Base-by-base conservation (phyloP, 176 grass and related monocot genomes). In the Musa beccarii region DNA sequence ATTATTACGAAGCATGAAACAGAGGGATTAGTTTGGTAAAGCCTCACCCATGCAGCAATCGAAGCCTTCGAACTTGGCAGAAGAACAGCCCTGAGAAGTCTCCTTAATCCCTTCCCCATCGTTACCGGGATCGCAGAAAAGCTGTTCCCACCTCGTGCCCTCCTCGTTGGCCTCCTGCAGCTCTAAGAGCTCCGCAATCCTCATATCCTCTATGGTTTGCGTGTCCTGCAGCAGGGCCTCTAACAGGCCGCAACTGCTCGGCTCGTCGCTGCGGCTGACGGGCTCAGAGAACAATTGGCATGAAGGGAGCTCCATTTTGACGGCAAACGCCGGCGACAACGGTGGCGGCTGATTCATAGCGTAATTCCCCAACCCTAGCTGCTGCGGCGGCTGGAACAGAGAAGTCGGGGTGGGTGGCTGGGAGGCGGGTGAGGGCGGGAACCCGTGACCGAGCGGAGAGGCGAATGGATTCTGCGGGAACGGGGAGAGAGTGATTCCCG, bases 221-320 rank as follows among this genome's bases (percentile, higher is more conserved):
- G 89, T 74, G 54, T 93, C 87, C 82, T 79, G 82, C 54, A 93
- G 65, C 87, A 93, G 81, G 53, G 79, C 79, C 54, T 93, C 87
- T 0, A 89, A 56, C 70, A 74, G 74, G 1, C 66, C 69, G 1
- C 74, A 61, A 70, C 16, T 70, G 34, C 15, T 49, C 8, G 66
- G 17, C 16, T 8, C 13, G 4, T 14, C 14, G 66, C 29, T 17
- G 29, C 66, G 14, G 5, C 29, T 0, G 77, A 22, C n/a, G 19
- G 66, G 63, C 21, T 54, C 59, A 22, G 64, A 67, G 79, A n/a
- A 49, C 29, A 85, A 77, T 93, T 89, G 90, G 87, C 20, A 73
- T 77, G 90, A 93, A 93, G 87, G 90, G 90, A 89, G 85, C 85
- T 85, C 90, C 63, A 68, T 80, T 51, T 68, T 69, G 11, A 59